Percentiles rank a stretch among this genome's conserved stretches.
Conservation (phyloP, 345 rosid genomes). For the Ailanthus altissimus region DNA sequence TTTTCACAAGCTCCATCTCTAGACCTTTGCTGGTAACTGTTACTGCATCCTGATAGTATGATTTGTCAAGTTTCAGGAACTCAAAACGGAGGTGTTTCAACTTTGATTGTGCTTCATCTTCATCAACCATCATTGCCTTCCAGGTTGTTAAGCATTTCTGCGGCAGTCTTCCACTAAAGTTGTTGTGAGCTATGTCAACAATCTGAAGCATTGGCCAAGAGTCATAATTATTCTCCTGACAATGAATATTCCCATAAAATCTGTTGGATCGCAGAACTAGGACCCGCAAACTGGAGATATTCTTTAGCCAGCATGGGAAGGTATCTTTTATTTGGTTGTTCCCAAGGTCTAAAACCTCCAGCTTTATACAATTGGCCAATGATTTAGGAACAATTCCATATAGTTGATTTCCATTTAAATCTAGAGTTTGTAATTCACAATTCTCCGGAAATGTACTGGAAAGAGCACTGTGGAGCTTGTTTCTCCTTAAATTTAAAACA, state of each 20-base stretch:
- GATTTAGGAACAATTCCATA: conserved; percentile 38
- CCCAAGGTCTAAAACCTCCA: conserved; percentile 45
- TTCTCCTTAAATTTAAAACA: conserved; percentile 39
- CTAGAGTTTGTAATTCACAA: conserved; percentile 34
- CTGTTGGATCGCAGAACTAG: conserved; percentile 39
- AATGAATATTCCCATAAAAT: conserved; percentile 22
- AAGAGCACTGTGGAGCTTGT: conserved; percentile 24
- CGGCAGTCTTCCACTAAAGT: conserved; percentile 34
- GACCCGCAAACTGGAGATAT: conserved; percentile 32
- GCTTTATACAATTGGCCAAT: conserved; percentile 24
- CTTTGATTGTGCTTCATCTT: background rate
- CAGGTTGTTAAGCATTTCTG: conserved; percentile 10
- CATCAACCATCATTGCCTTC: conserved; percentile 39
- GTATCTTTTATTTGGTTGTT: conserved; percentile 31
- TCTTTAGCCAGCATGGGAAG: conserved; percentile 42
- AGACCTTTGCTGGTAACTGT: conserved; percentile 49
- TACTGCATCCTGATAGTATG: conserved; percentile 40
- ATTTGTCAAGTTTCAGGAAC: background rate
- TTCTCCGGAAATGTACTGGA: conserved; percentile 14
- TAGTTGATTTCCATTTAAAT: conserved; percentile 37
- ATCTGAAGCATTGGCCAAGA: conserved; percentile 42
- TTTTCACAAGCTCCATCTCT: conserved; percentile 40
- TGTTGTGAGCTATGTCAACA: conserved; percentile 38
- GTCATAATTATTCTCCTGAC: background rate
- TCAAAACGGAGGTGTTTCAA: conserved; percentile 27